Conservation (phyloP, 2,329 filamentous ascomycete species). For the Elsinoe arachidis region DNA sequence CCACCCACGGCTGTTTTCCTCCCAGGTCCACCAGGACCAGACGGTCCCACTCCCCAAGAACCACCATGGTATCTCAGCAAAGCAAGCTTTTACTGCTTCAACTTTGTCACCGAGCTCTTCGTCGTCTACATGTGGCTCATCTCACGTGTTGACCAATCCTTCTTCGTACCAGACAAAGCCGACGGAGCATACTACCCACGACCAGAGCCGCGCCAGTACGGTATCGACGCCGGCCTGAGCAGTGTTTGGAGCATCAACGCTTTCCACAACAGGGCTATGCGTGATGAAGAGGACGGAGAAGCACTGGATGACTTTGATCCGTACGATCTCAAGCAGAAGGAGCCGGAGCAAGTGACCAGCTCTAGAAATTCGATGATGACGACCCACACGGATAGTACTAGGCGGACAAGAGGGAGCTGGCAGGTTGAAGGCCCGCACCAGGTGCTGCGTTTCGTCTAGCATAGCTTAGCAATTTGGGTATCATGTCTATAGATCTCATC, state of each 20-base stretch:
- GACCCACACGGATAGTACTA: not conserved
- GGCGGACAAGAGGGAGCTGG: conserved; percentile 6
- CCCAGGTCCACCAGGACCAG: conserved; percentile 6
- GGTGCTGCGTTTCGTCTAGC: conserved; percentile 6
- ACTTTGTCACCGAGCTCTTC: conserved; percentile 64
- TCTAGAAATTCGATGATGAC: conserved; percentile 9
- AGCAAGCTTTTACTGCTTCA: conserved; percentile 70
- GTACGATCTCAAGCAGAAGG: not conserved
- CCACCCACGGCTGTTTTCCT: conserved; percentile 34
- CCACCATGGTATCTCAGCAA: conserved; percentile 65
- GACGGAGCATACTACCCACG: conserved; percentile 35
- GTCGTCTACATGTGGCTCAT: conserved; percentile 60
- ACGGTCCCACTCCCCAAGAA: conserved; percentile 28
- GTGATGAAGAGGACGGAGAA: not conserved
- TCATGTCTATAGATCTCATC: conserved; percentile 2
- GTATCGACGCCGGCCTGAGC: not conserved
- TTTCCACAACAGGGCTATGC: not conserved
- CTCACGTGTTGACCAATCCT: conserved; percentile 63
- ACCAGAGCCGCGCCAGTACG: conserved; percentile 11
- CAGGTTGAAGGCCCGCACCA: conserved; percentile 3
- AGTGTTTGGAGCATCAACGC: not conserved
- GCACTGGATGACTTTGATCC: not conserved
- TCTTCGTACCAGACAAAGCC: conserved; percentile 65
- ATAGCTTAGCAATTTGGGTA: not conserved
- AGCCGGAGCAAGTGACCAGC: not conserved